Percentiles rank a stretch among this genome's conserved stretches.
phyloP scores from a whole-genome alignment of 164 flowering plant genomes.

The Vitis labrusca region DNA sequence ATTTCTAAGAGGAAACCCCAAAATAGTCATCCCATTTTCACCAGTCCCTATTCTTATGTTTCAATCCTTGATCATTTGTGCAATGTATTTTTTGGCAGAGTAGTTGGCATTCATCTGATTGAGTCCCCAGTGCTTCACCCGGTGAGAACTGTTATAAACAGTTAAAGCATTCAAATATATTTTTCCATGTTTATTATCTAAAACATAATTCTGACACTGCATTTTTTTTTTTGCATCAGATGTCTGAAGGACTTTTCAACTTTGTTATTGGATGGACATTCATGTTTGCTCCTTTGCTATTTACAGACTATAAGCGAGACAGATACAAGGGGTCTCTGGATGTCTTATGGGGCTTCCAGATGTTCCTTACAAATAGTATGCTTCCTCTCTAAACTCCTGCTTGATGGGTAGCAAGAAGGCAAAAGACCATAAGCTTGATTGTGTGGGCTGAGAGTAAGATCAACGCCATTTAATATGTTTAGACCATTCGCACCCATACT shows the following conservation, averaged over 20 bases:
- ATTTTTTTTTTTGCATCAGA: slow-evolving; percentile 33
- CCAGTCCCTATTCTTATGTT: neutral
- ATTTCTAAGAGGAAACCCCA: no score
- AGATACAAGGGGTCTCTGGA: slow-evolving; percentile 81
- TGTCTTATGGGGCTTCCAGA: slow-evolving; percentile 84
- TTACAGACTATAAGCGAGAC: slow-evolving; percentile 68
- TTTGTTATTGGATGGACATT: slow-evolving; percentile 95
- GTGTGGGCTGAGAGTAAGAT: neutral
- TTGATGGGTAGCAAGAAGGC: neutral
- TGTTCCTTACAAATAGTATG: slow-evolving; percentile 97
- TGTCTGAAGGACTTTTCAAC: slow-evolving; percentile 90
- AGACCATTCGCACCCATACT: neutral
- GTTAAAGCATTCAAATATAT: neutral
- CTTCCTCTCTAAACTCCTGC: slow-evolving; percentile 7
- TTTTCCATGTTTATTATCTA: no score
- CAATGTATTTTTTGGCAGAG: slow-evolving; percentile 56
- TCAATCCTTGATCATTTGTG: slow-evolving; percentile 21
- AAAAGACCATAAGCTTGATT: neutral
- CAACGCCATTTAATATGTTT: neutral
- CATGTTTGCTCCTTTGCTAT: slow-evolving; percentile 92
- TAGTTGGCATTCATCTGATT: slow-evolving; percentile 76
- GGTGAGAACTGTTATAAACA: slow-evolving; percentile 38
- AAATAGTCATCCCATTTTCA: no score
- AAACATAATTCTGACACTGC: neutral
- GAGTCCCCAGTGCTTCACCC: slow-evolving; percentile 91